Evolutionary conservation across 208 protist species (phyloP), one percentile per base, ranked within the genome.

Genomic region (Crithidia mellificae): DNA sequence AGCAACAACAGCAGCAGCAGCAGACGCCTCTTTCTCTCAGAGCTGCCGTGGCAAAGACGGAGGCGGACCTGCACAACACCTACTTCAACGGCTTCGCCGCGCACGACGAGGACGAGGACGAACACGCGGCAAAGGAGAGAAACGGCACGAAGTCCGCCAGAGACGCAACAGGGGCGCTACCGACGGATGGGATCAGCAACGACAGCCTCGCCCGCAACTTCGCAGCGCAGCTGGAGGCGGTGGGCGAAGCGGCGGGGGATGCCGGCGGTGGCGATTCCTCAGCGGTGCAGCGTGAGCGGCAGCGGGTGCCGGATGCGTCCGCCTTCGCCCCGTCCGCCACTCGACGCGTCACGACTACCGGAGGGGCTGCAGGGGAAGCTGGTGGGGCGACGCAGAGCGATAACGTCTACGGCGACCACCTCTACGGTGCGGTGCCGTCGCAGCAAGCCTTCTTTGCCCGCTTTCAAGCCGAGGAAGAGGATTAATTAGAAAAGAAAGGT

Each of bases 81-180:
- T 78, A 78, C 58, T 72, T 67, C 46, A 56, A 74, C 49, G 72
- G 50, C 29, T 72, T 78, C 22, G 44, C 56, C 5, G n/a, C 53
- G 8, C 52, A 51, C 17, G 41, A 56, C 6, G 41, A 27, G n/a
- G 51, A 32, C n/a, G n/a, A n/a, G n/a, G n/a, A n/a, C n/a, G n/a
- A n/a, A n/a, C n/a, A n/a, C n/a, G n/a, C n/a, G n/a, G n/a, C n/a
- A 7, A 3, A 8, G 0, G 49, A 24, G 12, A 25, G 51, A 1
- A 53, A 50, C 36, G 19, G 11, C 20, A 36, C n/a, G n/a, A n/a
- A n/a, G n/a, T n/a, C 38, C 27, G 34, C 36, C 2, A 22, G 17
- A 32, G 38, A 11, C 12, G 36, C 36, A 15, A n/a, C 14, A 1
- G 15, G 24, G 41, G 27, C 8, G 20, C 15, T 2, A 12, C 6